phyloP scores from a whole-genome alignment of 106 monocot genomes.

The Apostasia shenzhenica region DNA sequence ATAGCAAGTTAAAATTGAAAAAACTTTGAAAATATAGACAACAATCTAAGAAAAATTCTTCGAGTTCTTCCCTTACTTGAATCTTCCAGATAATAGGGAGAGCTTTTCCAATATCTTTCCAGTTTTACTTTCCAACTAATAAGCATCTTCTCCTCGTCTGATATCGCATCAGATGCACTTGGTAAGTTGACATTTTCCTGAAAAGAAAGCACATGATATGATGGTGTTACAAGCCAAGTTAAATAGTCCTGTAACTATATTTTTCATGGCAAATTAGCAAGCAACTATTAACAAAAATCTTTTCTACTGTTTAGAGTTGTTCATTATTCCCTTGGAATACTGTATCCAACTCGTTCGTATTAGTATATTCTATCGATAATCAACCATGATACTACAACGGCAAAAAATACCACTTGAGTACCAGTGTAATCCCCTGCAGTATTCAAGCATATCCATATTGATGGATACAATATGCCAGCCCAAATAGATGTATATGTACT shows the following conservation, averaged over 20 bases:
- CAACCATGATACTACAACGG: no score
- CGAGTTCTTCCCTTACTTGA: not conserved
- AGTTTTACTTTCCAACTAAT: not conserved
- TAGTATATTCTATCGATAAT: no score
- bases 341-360: no score
- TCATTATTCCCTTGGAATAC: no score
- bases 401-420: no score
- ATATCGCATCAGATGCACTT: not conserved
- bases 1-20: not conserved
- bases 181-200: slow-evolving; percentile 10
- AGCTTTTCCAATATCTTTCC: slow-evolving; percentile 5
- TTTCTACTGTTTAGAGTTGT: no score
- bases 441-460: no score
- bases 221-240: not conserved
- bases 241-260: no score
- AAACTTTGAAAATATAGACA: not conserved
- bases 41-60: not conserved
- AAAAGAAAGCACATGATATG: not conserved
- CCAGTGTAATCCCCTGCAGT: no score
- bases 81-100: slow-evolving; percentile 6
- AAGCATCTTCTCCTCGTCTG: slow-evolving; percentile 1
- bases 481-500: no score
- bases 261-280: no score
- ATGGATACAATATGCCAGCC: no score
- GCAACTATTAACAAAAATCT: not conserved